Evolutionary conservation across 805 yeast species (phyloP), one percentile per base, ranked within the genome.

Genomic region (Candida ponderosae): DNA sequence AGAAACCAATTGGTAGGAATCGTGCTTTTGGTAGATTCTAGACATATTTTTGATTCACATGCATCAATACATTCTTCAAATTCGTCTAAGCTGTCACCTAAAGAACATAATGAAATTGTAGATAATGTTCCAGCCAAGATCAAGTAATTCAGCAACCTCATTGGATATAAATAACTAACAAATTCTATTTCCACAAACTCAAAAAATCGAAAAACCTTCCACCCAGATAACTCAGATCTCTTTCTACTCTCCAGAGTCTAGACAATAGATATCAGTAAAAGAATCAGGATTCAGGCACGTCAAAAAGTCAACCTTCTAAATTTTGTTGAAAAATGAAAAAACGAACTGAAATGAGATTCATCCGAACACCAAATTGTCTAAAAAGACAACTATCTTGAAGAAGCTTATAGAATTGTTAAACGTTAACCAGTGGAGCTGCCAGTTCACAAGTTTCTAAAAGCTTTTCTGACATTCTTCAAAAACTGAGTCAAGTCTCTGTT

Each of bases 401-500:
- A n/a, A n/a, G n/a, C n/a, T n/a, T n/a, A n/a, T n/a, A n/a, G n/a
- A n/a, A n/a, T n/a, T n/a, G n/a, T n/a, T n/a, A n/a, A n/a, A n/a
- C n/a, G n/a, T n/a, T n/a, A n/a, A n/a, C n/a, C n/a, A n/a, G n/a
- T n/a, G n/a, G n/a, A 11, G 7, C 11, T 13, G 6, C 14, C 5
- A 13, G 14, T 24, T n/a, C 13, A 24, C 17, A 39, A n/a, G 29
- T 31, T 33, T 35, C 40, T 53, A 39, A 53, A 53, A 1, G 36
- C 40, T 8, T 24, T 29, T 38, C 58, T 45, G 16, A 46, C 33
- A 6, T 40, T 18, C 33, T 53, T 50, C 32, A 53, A 31, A 34
- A 53, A 53, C 34, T 20, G 31, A 7, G 53, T 43, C 8, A 51
- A 38, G 26, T 52, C 46, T 11, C 56, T 31, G 1, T 43, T 29